A percentile compares a stretch with the other conserved stretches of the same genome.
Conservation (phyloP, 768 basidiomycete genomes). For the Rhodocollybia butyracea region DNA sequence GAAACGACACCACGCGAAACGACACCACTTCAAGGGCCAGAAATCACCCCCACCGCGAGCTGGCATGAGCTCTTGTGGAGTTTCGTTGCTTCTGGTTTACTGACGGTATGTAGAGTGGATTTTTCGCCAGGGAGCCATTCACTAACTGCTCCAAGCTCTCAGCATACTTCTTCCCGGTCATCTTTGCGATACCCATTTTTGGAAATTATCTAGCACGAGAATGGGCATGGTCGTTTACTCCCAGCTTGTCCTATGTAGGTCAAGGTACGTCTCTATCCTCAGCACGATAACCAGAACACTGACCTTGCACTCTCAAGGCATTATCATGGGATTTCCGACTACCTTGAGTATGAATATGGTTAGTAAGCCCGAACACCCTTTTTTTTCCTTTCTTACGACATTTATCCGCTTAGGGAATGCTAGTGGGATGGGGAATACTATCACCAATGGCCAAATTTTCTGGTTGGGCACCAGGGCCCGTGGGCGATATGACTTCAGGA, state of each 20-base stretch:
- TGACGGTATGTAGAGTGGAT: conserved; percentile 58
- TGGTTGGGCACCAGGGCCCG: conserved; percentile 94
- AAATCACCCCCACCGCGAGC: conserved; percentile 37
- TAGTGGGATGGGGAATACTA: conserved; percentile 95
- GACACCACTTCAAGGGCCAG: conserved; percentile 25
- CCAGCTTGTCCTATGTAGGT: conserved; percentile 88
- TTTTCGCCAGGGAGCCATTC: conserved; percentile 8
- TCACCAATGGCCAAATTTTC: conserved; percentile 78
- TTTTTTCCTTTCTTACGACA: neutral
- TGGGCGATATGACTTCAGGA: conserved; percentile 81
- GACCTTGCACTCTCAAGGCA: conserved; percentile 44
- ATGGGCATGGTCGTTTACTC: conserved; percentile 94
- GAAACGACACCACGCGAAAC: too few species aligned
- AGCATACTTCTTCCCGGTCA: conserved; percentile 86
- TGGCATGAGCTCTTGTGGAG: conserved; percentile 80
- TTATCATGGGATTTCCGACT: conserved; percentile 97
- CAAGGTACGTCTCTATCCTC: conserved; percentile 53
- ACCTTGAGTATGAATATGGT: conserved; percentile 92
- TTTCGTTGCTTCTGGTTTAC: conserved; percentile 66
- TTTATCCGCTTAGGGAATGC: conserved; percentile 66
- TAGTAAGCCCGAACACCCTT: conserved; percentile 16
- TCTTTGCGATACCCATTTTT: conserved; percentile 86
- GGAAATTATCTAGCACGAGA: conserved; percentile 77
- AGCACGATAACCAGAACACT: conserved; percentile 4
- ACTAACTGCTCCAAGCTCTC: conserved; percentile 48